Evolutionary conservation across 257 asterid genomes (phyloP).

Genomic region (Petrea volubilis): DNA sequence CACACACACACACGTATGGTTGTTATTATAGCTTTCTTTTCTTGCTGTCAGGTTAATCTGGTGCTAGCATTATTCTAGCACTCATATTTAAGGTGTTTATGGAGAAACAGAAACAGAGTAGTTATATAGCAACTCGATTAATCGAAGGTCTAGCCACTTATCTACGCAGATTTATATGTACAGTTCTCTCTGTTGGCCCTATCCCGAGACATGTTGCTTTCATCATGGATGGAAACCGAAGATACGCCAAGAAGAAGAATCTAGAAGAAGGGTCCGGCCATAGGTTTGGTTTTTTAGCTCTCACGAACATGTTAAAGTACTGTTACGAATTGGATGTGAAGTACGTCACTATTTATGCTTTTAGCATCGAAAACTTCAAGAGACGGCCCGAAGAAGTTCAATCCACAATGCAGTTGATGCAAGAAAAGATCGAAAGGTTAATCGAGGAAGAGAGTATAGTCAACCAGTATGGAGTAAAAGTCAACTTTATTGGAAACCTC

Average conservation of each 20-base stretch:
- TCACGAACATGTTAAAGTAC: conserved; percentile 60
- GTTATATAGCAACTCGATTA: conserved; percentile 19
- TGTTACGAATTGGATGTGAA: conserved; percentile 67
- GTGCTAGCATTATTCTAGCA: conserved; percentile 11
- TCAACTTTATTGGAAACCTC: conserved; percentile 63
- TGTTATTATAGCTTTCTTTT: not conserved
- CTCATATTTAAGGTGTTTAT: conserved; percentile 27
- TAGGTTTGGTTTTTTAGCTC: conserved; percentile 52
- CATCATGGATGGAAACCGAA: conserved; percentile 86
- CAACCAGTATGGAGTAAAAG: conserved; percentile 63
- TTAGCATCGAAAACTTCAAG: conserved; percentile 82
- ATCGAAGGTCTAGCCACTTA: conserved; percentile 30
- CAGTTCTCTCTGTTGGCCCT: conserved; percentile 57
- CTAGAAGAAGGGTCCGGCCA: conserved; percentile 65
- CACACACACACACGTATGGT: not conserved
- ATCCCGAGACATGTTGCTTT: conserved; percentile 74
- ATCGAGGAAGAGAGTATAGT: conserved; percentile 57
- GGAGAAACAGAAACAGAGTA: conserved; percentile 32
- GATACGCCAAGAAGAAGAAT: conserved; percentile 61
- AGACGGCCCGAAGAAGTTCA: conserved; percentile 79
- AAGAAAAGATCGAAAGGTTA: conserved; percentile 67
- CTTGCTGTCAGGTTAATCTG: conserved; percentile 33
- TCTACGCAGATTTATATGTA: conserved; percentile 37
- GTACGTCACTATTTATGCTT: conserved; percentile 67
- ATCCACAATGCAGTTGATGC: conserved; percentile 70